Base-by-base conservation (phyloP, 495 filamentous ascomycete species). In the Penicillium angulare region DNA sequence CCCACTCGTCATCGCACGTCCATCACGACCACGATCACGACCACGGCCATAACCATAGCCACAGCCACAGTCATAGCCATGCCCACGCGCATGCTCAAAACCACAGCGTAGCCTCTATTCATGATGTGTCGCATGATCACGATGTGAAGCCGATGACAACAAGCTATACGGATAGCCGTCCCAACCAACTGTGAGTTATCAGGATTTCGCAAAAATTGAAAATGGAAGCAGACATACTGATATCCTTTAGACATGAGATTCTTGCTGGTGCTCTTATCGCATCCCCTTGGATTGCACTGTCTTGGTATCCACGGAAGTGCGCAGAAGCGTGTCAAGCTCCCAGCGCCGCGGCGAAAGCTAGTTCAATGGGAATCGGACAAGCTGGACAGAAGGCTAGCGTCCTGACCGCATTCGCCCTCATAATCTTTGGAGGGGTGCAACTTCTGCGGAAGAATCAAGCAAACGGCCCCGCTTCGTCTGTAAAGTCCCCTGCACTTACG, bases 271-370 rank as follows among this genome's bases (percentile, higher is more conserved):
- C 65, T 17, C 39, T 74, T 0, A 55, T 68, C 1, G 59, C 68
- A 5, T 47, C 73, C 36, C 74, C 74, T 12, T 75, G 72, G 74
- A 60, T 75, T 31, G 60, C 57, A 8, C 31, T 74, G 3, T 75
- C 72, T 8, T 77, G 74, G 74, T 74, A 68, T 26, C 59, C 66
- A 17, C 57, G 60, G 35, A 59, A 63, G 18, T 65, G 63, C 49
- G 56, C 59, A 16, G 53, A 66, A 43, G 18, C 3, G 5, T 31
- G 34, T 12, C 29, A 32, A 10, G 35, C 42, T 8, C 38, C 38
- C 4, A 29, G 33, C 13, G 43, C 38, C 17, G 27, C 55, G 2
- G 41, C 9, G 7, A 24, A 43, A 0, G 36, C 6, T 1, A 20
- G 18, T 32, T 2, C 48, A n/a, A 42, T 47, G n/a, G 42, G 18